Evolutionary conservation across 768 basidiomycete genomes (phyloP), one percentile per base, ranked within the genome.

Genomic region (Mycena kentingensis): DNA sequence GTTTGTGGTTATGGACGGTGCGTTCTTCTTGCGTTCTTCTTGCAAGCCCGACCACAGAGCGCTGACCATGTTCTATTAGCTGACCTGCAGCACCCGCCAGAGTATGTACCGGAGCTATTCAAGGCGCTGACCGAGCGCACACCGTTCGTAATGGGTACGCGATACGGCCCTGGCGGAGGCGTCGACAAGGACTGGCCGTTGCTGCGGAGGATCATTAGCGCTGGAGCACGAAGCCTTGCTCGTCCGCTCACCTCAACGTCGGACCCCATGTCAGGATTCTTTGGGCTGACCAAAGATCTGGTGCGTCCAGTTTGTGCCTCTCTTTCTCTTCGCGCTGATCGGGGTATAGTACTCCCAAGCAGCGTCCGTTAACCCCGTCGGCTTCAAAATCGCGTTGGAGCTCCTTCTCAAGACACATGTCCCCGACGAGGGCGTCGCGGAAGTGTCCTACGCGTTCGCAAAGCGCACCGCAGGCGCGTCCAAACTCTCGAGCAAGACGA

Each of bases 341-440:
- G 21, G 19, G 6, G 11, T 3, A 16, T 39, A 50, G 52, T 54
- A 28, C 35, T 2, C 16, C 4, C 25, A 27, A 22, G 26, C 47
- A 16, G 21, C 24, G 5, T 41, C 39, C 19, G 18, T 54, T 27
- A 43, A 25, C 47, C 46, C 53, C 18, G 21, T 31, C 5, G 53
- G 53, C 31, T 54, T 54, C 53, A 54, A 54, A 38, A 54, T 54
- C 53, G 53, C 41, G 19, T 34, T 54, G 26, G 53, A 54, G 32
- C 47, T 54, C 31, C 34, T 54, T 11, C 41, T 54, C 19, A 37
- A 36, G 27, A 28, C 47, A 11, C 25, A 13, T 8, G 21, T 36
- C 19, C 34, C 52, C 8, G 18, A 13, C 25, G 19, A 28, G 21
- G 10, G 15, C 24, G 6, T 38, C 13, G 24, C n/a, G 6, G 52